Base-by-base conservation (phyloP, 2,329 filamentous ascomycete species). In the Curvularia spicifera region DNA sequence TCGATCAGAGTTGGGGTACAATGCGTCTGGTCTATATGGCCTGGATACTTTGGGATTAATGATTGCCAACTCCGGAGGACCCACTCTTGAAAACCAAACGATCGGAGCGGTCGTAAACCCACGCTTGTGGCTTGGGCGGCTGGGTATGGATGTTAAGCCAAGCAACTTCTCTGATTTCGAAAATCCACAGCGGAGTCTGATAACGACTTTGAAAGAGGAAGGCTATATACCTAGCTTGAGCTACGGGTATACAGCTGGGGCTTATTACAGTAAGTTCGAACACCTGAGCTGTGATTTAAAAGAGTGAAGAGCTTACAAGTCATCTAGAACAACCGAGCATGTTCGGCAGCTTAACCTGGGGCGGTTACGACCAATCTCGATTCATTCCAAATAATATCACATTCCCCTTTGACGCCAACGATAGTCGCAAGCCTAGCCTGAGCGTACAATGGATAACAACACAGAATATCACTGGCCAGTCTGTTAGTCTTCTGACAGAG, bases 81-180 rank as follows among this genome's bases (percentile, higher is more conserved):
- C 61, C 4, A 63, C 54, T 3, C 28, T 66, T 3, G 12, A 39
- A 12, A 57, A 51, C 33, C 58, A 64, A 39, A 51, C 64, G 5
- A 46, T 69, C 24, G 63, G 55, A 5, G 60, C 50, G 7, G 42
- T 69, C 13, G 61, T 58, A 7, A 59, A 63, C 15, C 40, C 54
- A 15, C 49, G 56, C 4, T 49, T 68, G 10, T 69, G 58, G 44
- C 51, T 69, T 20, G 67, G 67, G 3, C 48, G 59, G 29, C 71
- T 81, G 33, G 80, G 80, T 3, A 44, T 82, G 61, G 77, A 79
- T 45, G 74, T 78, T 0, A 79, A 80, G 58, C 76, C 80, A 2
- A 78, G 78, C n/a, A 83, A 47, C 5, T 83, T 60, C 80, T 81
- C 63, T 71, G 84, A 54, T 78, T 82, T 70, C 76, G 46, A 62